Conservation (phyloP, 257 asterid species). For the Solanum paucissectum region DNA sequence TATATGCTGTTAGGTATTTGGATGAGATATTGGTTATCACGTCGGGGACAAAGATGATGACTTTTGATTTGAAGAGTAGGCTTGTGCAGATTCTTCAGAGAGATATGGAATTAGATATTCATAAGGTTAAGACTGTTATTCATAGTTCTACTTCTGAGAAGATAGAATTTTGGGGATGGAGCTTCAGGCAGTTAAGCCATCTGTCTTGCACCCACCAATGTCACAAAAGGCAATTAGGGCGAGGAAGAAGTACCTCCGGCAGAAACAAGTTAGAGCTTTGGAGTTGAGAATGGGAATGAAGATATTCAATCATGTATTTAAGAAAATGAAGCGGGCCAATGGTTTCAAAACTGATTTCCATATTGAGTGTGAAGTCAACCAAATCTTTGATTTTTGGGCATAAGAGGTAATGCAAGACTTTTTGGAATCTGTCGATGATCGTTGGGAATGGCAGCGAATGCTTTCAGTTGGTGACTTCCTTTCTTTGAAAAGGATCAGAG, state of each 20-base stretch:
- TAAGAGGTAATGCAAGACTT: constrained; percentile 54
- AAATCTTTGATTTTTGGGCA: constrained; percentile 56
- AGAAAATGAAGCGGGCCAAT: constrained; percentile 46
- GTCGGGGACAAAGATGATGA: too few relatives aligned
- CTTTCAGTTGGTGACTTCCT: constrained; percentile 75
- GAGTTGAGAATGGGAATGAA: constrained; percentile 85
- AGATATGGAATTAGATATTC: too few relatives aligned
- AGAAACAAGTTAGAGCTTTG: constrained; percentile 57
- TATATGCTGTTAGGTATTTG: too few relatives aligned
- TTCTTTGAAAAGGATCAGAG: constrained; percentile 56
- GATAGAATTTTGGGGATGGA: too few relatives aligned
- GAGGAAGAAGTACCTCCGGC: constrained; percentile 68
- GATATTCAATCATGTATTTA: constrained; percentile 42
- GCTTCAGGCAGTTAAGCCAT: too few relatives aligned
- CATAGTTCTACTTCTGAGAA: too few relatives aligned
- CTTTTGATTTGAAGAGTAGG: too few relatives aligned
- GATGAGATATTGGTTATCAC: too few relatives aligned
- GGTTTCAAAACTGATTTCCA: constrained; percentile 41
- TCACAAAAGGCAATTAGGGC: too few relatives aligned
- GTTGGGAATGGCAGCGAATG: constrained; percentile 70
- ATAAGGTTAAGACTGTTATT: too few relatives aligned
- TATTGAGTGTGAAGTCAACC: constrained; percentile 57
- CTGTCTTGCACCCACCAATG: too few relatives aligned
- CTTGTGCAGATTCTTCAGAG: too few relatives aligned
- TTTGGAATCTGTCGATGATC: constrained; percentile 53